These are phyloP conservation scores for Pulveroboletus sp. DNA, from an alignment of 768 basidiomycete genomes.

Conservation along the genomic window DNA sequence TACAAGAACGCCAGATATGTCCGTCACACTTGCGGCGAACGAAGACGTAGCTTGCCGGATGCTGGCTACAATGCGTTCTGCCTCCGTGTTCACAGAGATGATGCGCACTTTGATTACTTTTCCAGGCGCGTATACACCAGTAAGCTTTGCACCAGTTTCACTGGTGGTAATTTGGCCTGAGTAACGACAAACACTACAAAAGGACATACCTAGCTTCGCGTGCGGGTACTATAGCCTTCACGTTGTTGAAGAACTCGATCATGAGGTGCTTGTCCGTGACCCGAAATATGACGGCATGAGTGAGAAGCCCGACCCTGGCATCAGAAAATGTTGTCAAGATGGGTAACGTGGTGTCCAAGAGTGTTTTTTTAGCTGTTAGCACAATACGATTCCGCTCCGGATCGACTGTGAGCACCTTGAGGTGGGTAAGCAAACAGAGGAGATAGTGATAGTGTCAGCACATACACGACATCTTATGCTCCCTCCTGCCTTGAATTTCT, in stretches of 20 bases:
- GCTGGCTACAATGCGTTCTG: constrained; percentile 72
- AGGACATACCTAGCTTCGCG: constrained; percentile 72
- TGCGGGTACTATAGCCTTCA: constrained; percentile 76
- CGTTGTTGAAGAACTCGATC: constrained; percentile 87
- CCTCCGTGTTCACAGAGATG: constrained; percentile 54
- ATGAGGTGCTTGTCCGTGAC: constrained; percentile 75
- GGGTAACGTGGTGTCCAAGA: constrained; percentile 77
- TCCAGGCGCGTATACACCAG: constrained; percentile 69
- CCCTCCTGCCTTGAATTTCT: constrained; percentile 79
- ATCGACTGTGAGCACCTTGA: constrained; percentile 81
- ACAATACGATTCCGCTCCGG: constrained; percentile 74
- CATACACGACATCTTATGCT: constrained; percentile 82
- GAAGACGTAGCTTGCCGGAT: constrained; percentile 71
- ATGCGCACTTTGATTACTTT: constrained; percentile 85
- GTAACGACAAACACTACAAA: background rate
- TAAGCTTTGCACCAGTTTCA: constrained; percentile 57
- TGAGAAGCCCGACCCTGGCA: constrained; percentile 62
- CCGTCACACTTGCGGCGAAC: constrained; percentile 45
- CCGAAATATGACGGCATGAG: constrained; percentile 81
- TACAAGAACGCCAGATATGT: constrained; percentile 73
- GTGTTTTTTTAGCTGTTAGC: constrained; percentile 87
- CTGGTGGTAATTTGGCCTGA: constrained; percentile 36
- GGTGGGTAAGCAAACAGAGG: background rate
- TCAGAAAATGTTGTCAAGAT: constrained; percentile 64
- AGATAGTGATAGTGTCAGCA: background rate